Base-by-base conservation (phyloP, 345 rosid genomes). In the Clarkia xantiana region DNA sequence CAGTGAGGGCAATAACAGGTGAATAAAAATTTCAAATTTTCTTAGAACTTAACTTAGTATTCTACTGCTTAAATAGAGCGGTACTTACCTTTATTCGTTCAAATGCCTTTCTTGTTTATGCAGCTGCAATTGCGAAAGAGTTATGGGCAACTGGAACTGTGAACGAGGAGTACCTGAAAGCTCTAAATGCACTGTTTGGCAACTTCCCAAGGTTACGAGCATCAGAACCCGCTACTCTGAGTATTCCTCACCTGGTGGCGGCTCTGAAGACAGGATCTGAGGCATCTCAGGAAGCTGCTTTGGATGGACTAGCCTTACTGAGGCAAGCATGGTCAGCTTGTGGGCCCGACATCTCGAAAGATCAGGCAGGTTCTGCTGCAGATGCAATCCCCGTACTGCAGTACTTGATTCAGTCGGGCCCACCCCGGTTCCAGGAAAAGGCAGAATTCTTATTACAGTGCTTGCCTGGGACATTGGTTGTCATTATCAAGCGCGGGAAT, bases 281-380 rank as follows among this genome's bases (percentile, higher is more conserved):
- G 73, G 88, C 95, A 52, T 73, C 94, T 34, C 99, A 93, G 69
- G 99, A 93, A 73, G 99, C 99, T 71, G 94, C 99, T 23, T 66
- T 93, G 71, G 97, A 93, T 64, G 74, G 95, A 3, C 86, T 93
- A 54, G 79, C 84, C 59, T 95, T 93, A 68, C 86, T 93, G 29
- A 70, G 99, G 75, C 99, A 93, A 77, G 99, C 99, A 62, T 93
- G 99, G 99, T 78, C 97, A 50, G 99, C 99, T 0, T 93, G 99
- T 67, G 84, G 97, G 9, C 94, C 97, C 17, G 97, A 93, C 66
- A 87, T 93, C 56, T 93, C 99, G 3, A 82, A 75, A 62, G 89
- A 97, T 49, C 99, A 93, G 38, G 88, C 97, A 12, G 83, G 87
- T 67, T 95, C 97, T 11, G 95, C 99, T 41, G 96, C 99, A 34